Conservation (phyloP, 495 filamentous ascomycete species). For the Cercophora newfieldiana region DNA sequence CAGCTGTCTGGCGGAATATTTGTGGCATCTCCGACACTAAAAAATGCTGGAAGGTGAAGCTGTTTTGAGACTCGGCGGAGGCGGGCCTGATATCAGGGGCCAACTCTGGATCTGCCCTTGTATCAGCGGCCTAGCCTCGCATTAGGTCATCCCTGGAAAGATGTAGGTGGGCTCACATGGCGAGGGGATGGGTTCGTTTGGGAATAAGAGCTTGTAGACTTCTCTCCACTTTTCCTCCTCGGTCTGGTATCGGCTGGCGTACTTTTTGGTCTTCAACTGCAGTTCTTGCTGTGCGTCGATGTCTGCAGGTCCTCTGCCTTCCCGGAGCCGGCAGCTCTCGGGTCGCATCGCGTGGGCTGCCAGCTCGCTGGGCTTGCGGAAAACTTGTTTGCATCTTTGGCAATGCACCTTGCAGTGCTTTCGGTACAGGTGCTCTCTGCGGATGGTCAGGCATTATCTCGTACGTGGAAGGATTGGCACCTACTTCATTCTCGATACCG, state of each 20-base stretch:
- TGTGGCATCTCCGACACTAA: constrained; percentile 26
- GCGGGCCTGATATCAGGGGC: constrained; percentile 25
- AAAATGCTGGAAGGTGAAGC: constrained; percentile 30
- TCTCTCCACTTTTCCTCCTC: constrained; percentile 36
- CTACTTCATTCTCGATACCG: constrained; percentile 33
- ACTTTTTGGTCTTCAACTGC: constrained; percentile 31
- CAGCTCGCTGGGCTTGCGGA: constrained; percentile 22
- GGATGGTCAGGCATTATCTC: constrained; percentile 11
- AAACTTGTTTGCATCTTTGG: constrained; percentile 30
- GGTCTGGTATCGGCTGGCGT: constrained; percentile 21
- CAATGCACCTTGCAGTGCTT: constrained; percentile 33
- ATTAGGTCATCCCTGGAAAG: constrained; percentile 1
- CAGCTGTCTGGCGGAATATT: constrained; percentile 27
- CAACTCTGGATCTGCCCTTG: constrained; percentile 29
- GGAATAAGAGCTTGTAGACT: constrained; percentile 34
- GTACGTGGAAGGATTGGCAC: background rate
- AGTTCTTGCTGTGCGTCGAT: constrained; percentile 29
- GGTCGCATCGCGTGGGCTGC: constrained; percentile 27
- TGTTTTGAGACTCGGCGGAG: constrained; percentile 21
- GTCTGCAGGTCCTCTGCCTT: constrained; percentile 21
- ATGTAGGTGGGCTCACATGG: constrained; percentile 29
- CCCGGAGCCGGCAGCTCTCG: constrained; percentile 22
- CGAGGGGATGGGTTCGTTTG: constrained; percentile 29
- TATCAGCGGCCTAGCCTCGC: constrained; percentile 20
- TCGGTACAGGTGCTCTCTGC: constrained; percentile 35